Evolutionary conservation across 257 asterid species (phyloP), one percentile per base, ranked within the genome.

Genomic region (Solanum peruvianum): DNA sequence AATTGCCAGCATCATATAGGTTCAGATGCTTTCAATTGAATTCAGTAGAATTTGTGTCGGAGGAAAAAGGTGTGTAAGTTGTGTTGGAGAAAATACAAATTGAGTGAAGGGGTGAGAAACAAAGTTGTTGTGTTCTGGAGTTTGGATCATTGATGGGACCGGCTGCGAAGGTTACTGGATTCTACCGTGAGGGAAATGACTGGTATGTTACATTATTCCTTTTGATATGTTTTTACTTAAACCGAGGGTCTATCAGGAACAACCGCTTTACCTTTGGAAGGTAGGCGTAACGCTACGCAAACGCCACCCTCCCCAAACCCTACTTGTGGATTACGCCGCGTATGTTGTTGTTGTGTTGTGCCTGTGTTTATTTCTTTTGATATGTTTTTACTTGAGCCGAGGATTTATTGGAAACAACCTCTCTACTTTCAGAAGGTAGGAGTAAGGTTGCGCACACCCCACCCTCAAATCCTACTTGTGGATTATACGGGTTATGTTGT

Each of bases 151-250:
- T 87, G 88, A 94, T 97, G 98, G 97, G 98, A 90, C 94, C 98
- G 75, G 92, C 92, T 86, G 94, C 92, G 70, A 97, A 91, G 92
- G 88, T 87, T 85, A 84, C 97, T 87, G 93, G 91, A 29, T 95
- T 97, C 89, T 93, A 88, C 86, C 95, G 94, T 33, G 91, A 95
- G 88, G 99, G 96, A 91, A 90, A 94, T 90, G 94, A 94, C 93
- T 95, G 99, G 99, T 97, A 91, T 37, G 37, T 67, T 13, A 37
- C 82, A 52, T 52, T 52, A 70, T 23, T 58, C 23, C 23, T 16
- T 56, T 86, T 85, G 64, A 52, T 25, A 52, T 70, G 77, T 31
- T 70, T 70, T 70, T 67, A 67, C 37, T 67, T 67, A 37, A 67
- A 7, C n/a, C 1, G n/a, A 69, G 3, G 23, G 76, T 31, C n/a